A percentile compares a stretch with the other conserved stretches of the same genome.
phyloP scores from a whole-genome alignment of 345 rosid genomes.

The Eucalyptus cladocalyx region DNA sequence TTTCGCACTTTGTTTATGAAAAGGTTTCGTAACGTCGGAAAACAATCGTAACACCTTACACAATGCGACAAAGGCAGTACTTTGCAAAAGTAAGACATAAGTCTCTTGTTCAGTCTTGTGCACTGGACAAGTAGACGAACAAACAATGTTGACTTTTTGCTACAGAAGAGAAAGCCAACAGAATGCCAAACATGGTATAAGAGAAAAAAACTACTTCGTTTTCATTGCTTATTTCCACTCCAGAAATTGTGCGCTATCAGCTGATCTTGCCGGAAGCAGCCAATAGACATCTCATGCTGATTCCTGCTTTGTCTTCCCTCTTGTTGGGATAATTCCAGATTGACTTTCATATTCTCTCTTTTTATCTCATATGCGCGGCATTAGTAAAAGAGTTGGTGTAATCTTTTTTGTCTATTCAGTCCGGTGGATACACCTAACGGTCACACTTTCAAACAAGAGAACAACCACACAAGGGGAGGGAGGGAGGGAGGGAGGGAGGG shows the following conservation, averaged over 20 bases:
- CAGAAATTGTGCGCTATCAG: not conserved
- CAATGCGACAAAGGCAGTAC: not conserved
- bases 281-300: not conserved
- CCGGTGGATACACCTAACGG: not conserved
- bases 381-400: not conserved
- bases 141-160: not conserved
- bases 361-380: not conserved
- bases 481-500: not conserved
- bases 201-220: not conserved
- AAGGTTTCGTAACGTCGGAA: not conserved
- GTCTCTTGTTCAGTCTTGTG: not conserved
- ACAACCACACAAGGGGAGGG: not conserved
- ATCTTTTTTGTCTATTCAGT: not conserved
- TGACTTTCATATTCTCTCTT: not conserved
- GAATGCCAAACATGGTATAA: not conserved
- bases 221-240: not conserved
- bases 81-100: not conserved
- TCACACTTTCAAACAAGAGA: not conserved
- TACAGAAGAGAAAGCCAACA: not conserved
- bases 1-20: not conserved
- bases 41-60: not conserved
- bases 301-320: not conserved
- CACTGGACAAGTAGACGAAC: not conserved
- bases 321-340: not conserved
- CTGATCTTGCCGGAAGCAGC: not conserved